phyloP scores from a whole-genome alignment of 163 green algal genomes.

The Prototheca cutis region DNA sequence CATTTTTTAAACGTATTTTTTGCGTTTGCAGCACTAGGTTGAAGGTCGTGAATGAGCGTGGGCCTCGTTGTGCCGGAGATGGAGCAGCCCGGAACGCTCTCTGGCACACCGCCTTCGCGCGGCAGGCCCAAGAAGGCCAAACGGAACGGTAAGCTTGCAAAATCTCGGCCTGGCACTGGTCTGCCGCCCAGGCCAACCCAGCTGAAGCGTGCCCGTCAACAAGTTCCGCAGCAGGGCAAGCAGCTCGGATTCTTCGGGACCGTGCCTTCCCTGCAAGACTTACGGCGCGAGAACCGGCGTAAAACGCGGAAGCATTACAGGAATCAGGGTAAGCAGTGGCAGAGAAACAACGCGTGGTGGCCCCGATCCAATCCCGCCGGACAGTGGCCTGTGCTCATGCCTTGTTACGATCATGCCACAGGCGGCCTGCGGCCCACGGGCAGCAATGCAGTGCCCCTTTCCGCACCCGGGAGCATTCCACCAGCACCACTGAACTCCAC shows the following conservation, averaged over 20 bases:
- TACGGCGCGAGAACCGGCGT: constrained; percentile 8
- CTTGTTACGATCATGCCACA: too few species aligned
- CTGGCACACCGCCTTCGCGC: too few species aligned
- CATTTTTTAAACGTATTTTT: too few species aligned
- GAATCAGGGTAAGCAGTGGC: not conserved
- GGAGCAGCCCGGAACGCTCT: too few species aligned
- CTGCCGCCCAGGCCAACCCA: not conserved
- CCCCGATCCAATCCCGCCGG: not conserved
- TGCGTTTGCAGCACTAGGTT: too few species aligned
- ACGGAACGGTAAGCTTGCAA: constrained; percentile 5
- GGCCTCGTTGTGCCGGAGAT: too few species aligned
- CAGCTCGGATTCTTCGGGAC: constrained; percentile 14
- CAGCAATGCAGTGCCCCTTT: not conserved
- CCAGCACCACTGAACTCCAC: not conserved
- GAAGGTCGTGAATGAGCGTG: too few species aligned
- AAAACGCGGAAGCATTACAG: constrained; percentile 7
- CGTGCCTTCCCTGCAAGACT: constrained; percentile 13
- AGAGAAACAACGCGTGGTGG: not conserved
- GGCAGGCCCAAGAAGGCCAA: too few species aligned
- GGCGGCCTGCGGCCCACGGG: not conserved
- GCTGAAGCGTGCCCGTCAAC: not conserved
- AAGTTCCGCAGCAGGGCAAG: not conserved
- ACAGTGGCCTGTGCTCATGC: not conserved
- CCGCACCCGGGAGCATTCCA: not conserved
- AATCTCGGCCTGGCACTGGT: not conserved